Base-by-base conservation (phyloP, 169 alveolate genomes). In the Eimeria tenella region DNA sequence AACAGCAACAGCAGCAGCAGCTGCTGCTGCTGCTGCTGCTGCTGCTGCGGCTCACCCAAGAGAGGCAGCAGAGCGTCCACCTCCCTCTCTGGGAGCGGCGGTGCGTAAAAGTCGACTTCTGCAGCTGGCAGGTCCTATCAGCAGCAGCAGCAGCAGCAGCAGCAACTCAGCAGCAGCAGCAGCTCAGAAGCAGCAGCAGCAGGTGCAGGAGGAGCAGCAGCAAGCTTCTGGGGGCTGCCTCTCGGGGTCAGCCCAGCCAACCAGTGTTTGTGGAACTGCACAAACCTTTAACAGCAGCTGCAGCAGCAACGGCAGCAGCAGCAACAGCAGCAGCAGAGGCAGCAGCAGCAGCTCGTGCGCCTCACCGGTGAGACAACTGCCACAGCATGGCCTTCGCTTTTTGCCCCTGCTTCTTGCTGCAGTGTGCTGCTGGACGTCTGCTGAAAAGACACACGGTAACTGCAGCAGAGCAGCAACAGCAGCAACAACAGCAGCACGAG, bases 111-210 rank as follows among this genome's bases (percentile, higher is more conserved):
- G 25, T 68, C 77, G 77, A n/a, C 11, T 15, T n/a, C 77, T 9
- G n/a, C 25, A 15, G 1, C 4, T 13, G 77, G 77, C 77, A 68
- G 42, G 8, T 21, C 77, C 77, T 68, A 31, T 21, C 77, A 68
- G 77, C 77, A 68, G 77, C 77, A 68, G 42, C 77, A 65, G 75
- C 75, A 21, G 42, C 42, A 68, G 77, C 77, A 68, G 42, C 77
- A 68, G 77, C 77, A 19, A 31, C 77, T 68, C 42, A 7, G 11
- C 13, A 8, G 13, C 65, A 13, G 19, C 65, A 13, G 19, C 65
- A 9, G 8, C 65, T 13, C 65, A 58, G 8, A 58, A 8, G 65
- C 65, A 13, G 65, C 65, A n/a, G n/a, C n/a, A n/a, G n/a, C n/a
- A n/a, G n/a, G n/a, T n/a, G n/a, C n/a, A n/a, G n/a, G n/a, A n/a